Base-by-base conservation (phyloP, 2,329 filamentous ascomycete species). In the Dothidotthia symphoricarpi region DNA sequence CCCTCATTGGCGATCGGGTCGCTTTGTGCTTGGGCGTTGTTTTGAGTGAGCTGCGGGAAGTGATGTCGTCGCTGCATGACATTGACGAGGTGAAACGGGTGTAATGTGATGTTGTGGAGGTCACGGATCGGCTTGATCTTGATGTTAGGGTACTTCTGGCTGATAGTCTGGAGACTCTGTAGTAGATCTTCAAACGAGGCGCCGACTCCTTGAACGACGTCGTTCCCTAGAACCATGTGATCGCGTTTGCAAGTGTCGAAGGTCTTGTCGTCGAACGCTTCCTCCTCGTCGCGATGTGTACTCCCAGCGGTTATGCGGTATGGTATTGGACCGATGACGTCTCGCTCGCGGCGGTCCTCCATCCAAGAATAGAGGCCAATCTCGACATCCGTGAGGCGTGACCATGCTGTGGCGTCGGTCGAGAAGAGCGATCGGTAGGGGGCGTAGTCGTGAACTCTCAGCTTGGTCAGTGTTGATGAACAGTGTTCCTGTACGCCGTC, bases 1-100 rank as follows among this genome's bases (percentile, higher is more conserved):
- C 59, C 50, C n/a, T 53, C 43, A 17, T 53, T 60, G 2, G 54
- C 51, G 11, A 59, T 53, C 2, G 59, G 55, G 34, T 66, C 63
- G 15, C 41, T 41, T 6, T 43, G 48, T 22, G 41, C 39, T 26
- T 43, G 34, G 10, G 36, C 26, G 16, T 47, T 44, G 27, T 43
- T 32, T 22, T 46, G 54, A 19, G 41, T 37, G 25, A 37, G 34
- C 7, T 50, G 48, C 9, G 40, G 42, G n/a, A 62, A 53, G 24
- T 56, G 56, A 22, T 56, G 50, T 6, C 61, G 45, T 31, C 60
- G 52, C 34, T 55, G 54, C 42, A 53, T 60, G 41, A 63, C 55
- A 31, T 63, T 61, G 47, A 66, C 56, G 1, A 66, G 51, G 29
- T 65, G 59, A 27, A 65, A 65, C 1, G 62, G 63, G 24, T 61